Conservation (phyloP, 1,284 basidiomycete species). For the Ustilago vetiveriae region DNA sequence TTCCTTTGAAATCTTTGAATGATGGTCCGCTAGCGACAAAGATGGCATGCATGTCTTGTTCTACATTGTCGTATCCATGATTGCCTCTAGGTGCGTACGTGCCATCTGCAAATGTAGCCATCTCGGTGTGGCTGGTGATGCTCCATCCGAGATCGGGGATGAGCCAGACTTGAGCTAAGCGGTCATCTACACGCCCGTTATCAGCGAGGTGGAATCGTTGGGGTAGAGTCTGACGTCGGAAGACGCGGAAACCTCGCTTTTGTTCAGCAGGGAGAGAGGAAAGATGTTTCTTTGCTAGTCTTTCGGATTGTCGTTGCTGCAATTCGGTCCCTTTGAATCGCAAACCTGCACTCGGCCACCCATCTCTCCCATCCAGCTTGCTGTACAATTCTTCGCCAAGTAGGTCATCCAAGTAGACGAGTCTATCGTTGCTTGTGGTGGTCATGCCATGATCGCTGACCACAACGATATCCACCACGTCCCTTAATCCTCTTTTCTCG, state of each 20-base stretch:
- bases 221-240: constrained; percentile 17
- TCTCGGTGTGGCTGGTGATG: constrained; percentile 25
- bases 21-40: constrained; percentile 91
- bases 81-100: constrained; percentile 71
- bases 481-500: constrained; percentile 77
- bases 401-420: constrained; percentile 83
- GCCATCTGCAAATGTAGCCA: constrained; percentile 69
- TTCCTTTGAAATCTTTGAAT: constrained; percentile 69
- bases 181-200: constrained; percentile 12
- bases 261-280: neutral
- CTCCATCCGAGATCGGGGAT: constrained; percentile 40
- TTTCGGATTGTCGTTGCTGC: neutral
- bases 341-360: constrained; percentile 69
- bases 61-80: constrained; percentile 83
- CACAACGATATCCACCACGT: constrained; percentile 86
- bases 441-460: constrained; percentile 95
- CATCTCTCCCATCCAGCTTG: constrained; percentile 76
- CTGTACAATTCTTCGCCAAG: constrained; percentile 76
- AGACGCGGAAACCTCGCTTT: constrained; percentile 12
- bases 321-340: constrained; percentile 16
- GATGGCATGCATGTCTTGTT: constrained; percentile 82
- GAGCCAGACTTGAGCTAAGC: constrained; percentile 33
- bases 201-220: constrained; percentile 11
- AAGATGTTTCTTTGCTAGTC: constrained; percentile 2
- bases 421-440: constrained; percentile 78